Base-by-base conservation (phyloP, 2,329 filamentous ascomycete species). In the Calycina marina region DNA sequence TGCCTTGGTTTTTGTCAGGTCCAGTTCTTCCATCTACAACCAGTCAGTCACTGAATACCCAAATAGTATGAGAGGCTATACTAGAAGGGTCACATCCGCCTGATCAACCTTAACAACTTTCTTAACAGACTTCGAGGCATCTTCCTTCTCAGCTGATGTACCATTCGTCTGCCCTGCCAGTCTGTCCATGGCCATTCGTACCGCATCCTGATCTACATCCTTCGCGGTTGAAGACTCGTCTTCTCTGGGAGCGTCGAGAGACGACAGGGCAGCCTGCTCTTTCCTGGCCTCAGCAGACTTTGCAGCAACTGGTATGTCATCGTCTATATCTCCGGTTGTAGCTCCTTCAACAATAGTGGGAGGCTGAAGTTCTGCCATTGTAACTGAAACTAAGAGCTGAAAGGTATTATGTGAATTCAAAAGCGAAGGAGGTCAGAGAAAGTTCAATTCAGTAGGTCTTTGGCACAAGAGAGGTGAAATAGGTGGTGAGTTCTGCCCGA, bases 241-340 rank as follows among this genome's bases (percentile, higher is more conserved):
- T 36, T 59, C 61, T 22, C 56, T 53, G 26, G 60, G 54, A 4
- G 40, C 36, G 51, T 83, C 78, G 43, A 86, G 72, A 39, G 67
- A 69, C 29, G 76, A 77, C 38, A 85, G 69, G 17, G 79, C 80
- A 5, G 74, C 75, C 25, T 77, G 77, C 28, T 78, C 77, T 56
- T 83, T 83, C 56, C 77, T 74, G 58, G 83, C 78, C 56, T 84
- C 78, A 49, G 78, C 77, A 25, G 69, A 72, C 56, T 75, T 78
- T 48, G 67, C 65, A 35, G 59, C 56, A 12, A 45, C 40, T 9
- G 49, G 55, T 43, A 63, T 56, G 45, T 72, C 68, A 39, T 73
- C 69, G 36, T 74, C 69, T 40, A 66, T 60, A 40, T 74, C 69
- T 39, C 63, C 68, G 28, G 63, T 60, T 17, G 67, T 64, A 37